These are phyloP conservation scores for Colletotrichum acutatum DNA, from an alignment of 2,329 filamentous ascomycete genomes.

Conservation along the genomic window DNA sequence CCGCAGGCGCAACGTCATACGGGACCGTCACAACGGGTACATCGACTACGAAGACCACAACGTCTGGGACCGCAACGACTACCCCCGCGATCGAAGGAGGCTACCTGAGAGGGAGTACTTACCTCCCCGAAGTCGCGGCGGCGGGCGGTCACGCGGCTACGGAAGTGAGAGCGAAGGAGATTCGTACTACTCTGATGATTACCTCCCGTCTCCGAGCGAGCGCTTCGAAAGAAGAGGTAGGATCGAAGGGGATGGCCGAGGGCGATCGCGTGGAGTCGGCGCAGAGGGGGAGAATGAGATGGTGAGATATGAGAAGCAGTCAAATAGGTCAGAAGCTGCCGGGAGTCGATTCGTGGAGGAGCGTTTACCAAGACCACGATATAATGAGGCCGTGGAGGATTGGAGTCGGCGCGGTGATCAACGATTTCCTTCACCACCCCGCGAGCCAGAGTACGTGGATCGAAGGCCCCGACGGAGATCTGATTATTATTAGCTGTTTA, in stretches of 20 bases:
- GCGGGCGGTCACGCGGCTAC: slow-evolving; percentile 19
- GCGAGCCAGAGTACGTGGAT: slow-evolving; percentile 14
- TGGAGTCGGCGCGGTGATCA: slow-evolving; percentile 17
- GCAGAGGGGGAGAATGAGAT: slow-evolving; percentile 22
- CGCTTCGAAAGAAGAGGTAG: slow-evolving; percentile 27
- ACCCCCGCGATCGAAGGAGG: slow-evolving; percentile 11
- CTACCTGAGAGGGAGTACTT: slow-evolving; percentile 2
- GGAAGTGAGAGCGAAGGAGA: slow-evolving; percentile 33
- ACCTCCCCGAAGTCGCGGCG: slow-evolving; percentile 26
- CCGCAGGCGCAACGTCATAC: slow-evolving; percentile 15
- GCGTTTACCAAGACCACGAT: neutral
- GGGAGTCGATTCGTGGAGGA: slow-evolving; percentile 15
- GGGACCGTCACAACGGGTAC: slow-evolving; percentile 25
- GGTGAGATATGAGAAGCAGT: slow-evolving; percentile 20
- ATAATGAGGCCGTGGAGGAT: slow-evolving; percentile 23
- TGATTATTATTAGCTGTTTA: neutral
- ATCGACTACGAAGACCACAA: slow-evolving; percentile 25
- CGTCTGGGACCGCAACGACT: slow-evolving; percentile 5
- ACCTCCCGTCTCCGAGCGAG: slow-evolving; percentile 29
- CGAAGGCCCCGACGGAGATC: slow-evolving; percentile 15
- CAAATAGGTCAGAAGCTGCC: slow-evolving; percentile 16
- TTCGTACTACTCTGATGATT: slow-evolving; percentile 17
- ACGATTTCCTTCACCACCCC: slow-evolving; percentile 6
- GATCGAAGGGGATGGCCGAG: slow-evolving; percentile 16
- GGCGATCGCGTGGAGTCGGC: neutral